These are phyloP conservation scores for Acacia concinna DNA, from an alignment of 331 rosid genomes.

Conservation along the genomic window DNA sequence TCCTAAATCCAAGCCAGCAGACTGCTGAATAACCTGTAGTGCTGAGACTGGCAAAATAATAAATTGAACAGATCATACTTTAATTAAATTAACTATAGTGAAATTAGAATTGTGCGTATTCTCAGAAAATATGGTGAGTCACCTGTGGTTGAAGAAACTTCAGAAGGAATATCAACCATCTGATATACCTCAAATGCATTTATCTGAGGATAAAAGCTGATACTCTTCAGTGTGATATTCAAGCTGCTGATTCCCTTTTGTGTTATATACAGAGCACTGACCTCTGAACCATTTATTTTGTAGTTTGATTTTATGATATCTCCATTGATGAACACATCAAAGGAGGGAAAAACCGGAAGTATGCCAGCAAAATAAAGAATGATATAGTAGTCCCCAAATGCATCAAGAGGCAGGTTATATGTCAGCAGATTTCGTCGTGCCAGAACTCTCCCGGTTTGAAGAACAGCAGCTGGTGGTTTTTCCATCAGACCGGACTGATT, in stretches of 20 bases:
- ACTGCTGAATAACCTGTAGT: slow-evolving; percentile 76
- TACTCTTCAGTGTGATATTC: slow-evolving; percentile 64
- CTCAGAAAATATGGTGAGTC: not conserved
- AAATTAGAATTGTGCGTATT: slow-evolving; percentile 3
- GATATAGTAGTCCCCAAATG: slow-evolving; percentile 71
- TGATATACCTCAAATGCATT: slow-evolving; percentile 88
- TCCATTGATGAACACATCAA: slow-evolving; percentile 72
- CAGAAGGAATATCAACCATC: slow-evolving; percentile 69
- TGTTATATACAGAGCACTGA: slow-evolving; percentile 54
- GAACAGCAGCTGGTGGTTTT: slow-evolving; percentile 58
- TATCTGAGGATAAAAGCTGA: slow-evolving; percentile 72
- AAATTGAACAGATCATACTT: slow-evolving; percentile 23
- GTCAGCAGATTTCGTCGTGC: slow-evolving; percentile 55
- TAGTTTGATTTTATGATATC: slow-evolving; percentile 59
- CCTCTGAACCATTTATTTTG: slow-evolving; percentile 56
- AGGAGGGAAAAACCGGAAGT: slow-evolving; percentile 76
- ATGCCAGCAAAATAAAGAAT: slow-evolving; percentile 86
- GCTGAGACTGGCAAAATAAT: slow-evolving; percentile 72
- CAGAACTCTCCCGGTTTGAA: slow-evolving; percentile 78
- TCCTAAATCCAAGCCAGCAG: slow-evolving; percentile 75
- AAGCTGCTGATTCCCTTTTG: slow-evolving; percentile 51
- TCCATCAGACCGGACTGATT: slow-evolving; percentile 49
- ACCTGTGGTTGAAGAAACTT: slow-evolving; percentile 95
- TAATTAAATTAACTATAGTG: slow-evolving; percentile 16
- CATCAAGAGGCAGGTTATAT: slow-evolving; percentile 61